phyloP scores from a whole-genome alignment of 192 early-diverging fungal genomes.

The Linnemannia exigua region DNA sequence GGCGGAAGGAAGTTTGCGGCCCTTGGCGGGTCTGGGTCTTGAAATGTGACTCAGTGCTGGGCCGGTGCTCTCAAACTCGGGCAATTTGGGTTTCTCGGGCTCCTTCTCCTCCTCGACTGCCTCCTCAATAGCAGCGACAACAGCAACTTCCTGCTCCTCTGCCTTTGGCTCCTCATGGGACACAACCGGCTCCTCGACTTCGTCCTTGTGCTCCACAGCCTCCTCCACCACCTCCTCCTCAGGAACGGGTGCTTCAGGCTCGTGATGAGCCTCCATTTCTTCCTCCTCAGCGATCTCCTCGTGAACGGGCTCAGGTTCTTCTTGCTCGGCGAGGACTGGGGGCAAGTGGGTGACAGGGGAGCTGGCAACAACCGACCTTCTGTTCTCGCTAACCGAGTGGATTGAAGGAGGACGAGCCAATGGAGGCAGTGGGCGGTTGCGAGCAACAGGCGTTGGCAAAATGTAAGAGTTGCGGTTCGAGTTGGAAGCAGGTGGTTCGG shows the following conservation, averaged over 20 bases:
- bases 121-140: constrained; percentile 1
- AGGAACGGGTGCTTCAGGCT: not conserved
- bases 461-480: constrained; percentile 46
- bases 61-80: constrained; percentile 47
- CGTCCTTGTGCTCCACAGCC: constrained; percentile 4
- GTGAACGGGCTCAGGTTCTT: constrained; percentile 13
- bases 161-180: not conserved
- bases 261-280: not conserved
- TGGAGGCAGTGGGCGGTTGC: constrained; percentile 40
- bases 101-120: constrained; percentile 30
- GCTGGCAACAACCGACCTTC: constrained; percentile 14
- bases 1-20: constrained; percentile 44
- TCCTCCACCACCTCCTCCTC: constrained; percentile 4
- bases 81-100: constrained; percentile 53
- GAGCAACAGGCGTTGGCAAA: constrained; percentile 40
- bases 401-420: constrained; percentile 57
- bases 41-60: constrained; percentile 37
- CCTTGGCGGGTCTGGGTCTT: constrained; percentile 51
- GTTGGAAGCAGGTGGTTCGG: not conserved
- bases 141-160: constrained; percentile 3
- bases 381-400: constrained; percentile 35
- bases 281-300: not conserved
- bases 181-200: not conserved
- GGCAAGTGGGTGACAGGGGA: constrained; percentile 30
- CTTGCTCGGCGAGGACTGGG: constrained; percentile 12